A percentile compares a stretch with the other conserved stretches of the same genome.
These are phyloP conservation scores for Suhomyces faveliae DNA, from an alignment of 805 yeast species.

Conservation along the genomic window DNA sequence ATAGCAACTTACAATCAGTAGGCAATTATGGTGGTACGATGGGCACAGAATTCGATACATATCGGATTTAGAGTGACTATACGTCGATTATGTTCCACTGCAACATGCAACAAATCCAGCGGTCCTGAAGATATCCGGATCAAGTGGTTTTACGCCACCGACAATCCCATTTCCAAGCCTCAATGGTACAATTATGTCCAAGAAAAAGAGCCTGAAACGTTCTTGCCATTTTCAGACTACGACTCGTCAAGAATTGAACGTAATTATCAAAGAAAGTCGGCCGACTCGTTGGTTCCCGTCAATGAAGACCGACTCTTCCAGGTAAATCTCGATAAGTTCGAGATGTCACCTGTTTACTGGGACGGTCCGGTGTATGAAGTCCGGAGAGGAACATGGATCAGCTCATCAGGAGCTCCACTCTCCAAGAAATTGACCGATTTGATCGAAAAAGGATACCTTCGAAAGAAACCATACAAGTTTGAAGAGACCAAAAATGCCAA, in stretches of 20 bases:
- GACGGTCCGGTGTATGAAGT: conserved; percentile 82
- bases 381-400: conserved; percentile 84
- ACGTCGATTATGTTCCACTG: background rate
- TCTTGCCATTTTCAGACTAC: conserved; percentile 59
- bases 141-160: conserved; percentile 84
- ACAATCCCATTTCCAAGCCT: conserved; percentile 70
- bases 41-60: background rate
- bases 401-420: conserved; percentile 55
- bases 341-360: conserved; percentile 77
- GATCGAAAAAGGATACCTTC: conserved; percentile 56
- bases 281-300: conserved; percentile 48
- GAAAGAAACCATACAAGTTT: conserved; percentile 17
- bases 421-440: conserved; percentile 47
- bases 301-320: conserved; percentile 78
- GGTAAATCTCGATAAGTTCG: conserved; percentile 58
- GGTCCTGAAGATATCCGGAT: conserved; percentile 1
- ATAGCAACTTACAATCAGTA: background rate
- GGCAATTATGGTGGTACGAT: background rate
- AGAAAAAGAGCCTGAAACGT: conserved; percentile 52
- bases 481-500: background rate
- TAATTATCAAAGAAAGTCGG: conserved; percentile 29
- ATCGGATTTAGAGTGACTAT: background rate
- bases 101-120: background rate
- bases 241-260: conserved; percentile 67
- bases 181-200: conserved; percentile 53